Evolutionary conservation across 2,329 filamentous ascomycete genomes (phyloP).

Genomic region (Verticillium nonalfalfae): DNA sequence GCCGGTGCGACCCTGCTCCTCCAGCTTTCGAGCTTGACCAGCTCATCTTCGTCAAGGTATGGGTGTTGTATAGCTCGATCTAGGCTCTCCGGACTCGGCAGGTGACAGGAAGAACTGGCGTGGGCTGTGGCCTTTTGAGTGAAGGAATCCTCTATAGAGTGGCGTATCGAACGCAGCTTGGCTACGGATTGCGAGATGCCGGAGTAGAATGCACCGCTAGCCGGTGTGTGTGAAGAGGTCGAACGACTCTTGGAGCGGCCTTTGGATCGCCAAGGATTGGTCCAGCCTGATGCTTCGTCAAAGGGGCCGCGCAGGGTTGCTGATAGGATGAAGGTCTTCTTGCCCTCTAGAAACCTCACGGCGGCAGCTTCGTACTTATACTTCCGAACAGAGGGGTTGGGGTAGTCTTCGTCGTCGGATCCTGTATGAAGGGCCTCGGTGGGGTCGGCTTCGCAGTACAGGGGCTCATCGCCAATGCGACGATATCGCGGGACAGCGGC

Average conservation of each 20-base stretch:
- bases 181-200: neutral
- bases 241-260: neutral
- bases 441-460: conserved; percentile 39
- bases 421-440: conserved; percentile 47
- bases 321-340: conserved; percentile 50
- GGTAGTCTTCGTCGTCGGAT: conserved; percentile 52
- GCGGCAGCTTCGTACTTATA: conserved; percentile 54
- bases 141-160: neutral
- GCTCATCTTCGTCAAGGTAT: conserved; percentile 22
- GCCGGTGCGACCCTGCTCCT: conserved; percentile 11
- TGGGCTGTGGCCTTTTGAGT: neutral
- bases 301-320: conserved; percentile 59
- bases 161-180: neutral
- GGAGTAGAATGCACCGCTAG: neutral
- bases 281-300: conserved; percentile 39
- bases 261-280: conserved; percentile 43
- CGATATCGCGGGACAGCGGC: neutral
- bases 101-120: conserved; percentile 21
- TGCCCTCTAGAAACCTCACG: conserved; percentile 49
- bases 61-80: conserved; percentile 24
- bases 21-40: conserved; percentile 25
- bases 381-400: conserved; percentile 36
- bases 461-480: conserved; percentile 17
- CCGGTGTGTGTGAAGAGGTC: conserved; percentile 6
- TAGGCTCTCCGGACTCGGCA: conserved; percentile 34